A percentile compares a stretch with the other conserved stretches of the same genome.
Conservation (phyloP, 1,139 yeast genomes). For the Nematodospora anomalae region DNA sequence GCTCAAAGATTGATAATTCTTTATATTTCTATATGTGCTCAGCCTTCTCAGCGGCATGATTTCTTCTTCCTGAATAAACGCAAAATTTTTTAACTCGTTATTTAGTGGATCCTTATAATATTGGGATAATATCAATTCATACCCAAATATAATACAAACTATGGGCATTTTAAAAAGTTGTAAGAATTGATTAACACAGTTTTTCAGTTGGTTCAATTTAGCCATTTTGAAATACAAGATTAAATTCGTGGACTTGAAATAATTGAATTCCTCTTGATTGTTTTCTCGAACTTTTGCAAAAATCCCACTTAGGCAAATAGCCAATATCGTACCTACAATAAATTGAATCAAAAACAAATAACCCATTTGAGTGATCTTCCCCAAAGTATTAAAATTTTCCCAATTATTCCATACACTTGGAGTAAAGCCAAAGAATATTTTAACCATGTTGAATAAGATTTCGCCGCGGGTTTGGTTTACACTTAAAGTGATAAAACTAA, state of each 20-base stretch:
- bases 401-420: conserved; percentile 67
- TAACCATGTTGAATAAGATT: conserved; percentile 56
- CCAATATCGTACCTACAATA: conserved; percentile 57
- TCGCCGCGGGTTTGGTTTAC: conserved; percentile 44
- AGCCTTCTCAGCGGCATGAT: conserved; percentile 20
- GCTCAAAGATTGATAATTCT: conserved; percentile 26
- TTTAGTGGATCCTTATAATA: conserved; percentile 16
- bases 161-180: conserved; percentile 36
- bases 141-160: conserved; percentile 31
- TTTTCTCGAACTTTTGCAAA: conserved; percentile 40
- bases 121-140: conserved; percentile 30
- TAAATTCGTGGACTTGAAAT: conserved; percentile 40
- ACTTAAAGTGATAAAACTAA: conserved; percentile 55
- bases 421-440: conserved; percentile 61
- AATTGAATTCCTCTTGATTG: conserved; percentile 44
- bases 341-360: conserved; percentile 59
- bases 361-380: conserved; percentile 50
- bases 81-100: conserved; percentile 32
- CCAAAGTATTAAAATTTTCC: conserved; percentile 51
- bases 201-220: conserved; percentile 14
- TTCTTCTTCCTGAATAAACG: conserved; percentile 30
- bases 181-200: conserved; percentile 17
- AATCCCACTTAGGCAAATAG: conserved; percentile 53
- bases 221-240: conserved; percentile 33
- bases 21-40: conserved; percentile 8